Evolutionary conservation across 345 rosid genomes (phyloP).

Genomic region (Hibiscus tridactylites): DNA sequence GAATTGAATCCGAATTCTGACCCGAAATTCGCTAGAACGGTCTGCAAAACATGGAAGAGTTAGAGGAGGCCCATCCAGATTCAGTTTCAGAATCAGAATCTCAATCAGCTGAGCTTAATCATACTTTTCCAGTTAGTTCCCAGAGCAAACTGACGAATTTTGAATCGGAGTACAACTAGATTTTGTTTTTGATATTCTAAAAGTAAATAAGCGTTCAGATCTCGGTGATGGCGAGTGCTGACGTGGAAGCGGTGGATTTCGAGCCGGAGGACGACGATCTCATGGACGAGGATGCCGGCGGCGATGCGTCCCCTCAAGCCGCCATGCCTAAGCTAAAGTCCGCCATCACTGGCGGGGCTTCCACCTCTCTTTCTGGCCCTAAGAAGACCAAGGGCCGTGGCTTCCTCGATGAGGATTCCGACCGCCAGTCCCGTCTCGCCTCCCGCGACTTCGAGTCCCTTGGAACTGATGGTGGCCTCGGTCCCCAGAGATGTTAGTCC

Average conservation of each 20-base stretch:
- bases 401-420: constrained; percentile 63
- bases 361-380: constrained; percentile 26
- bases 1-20: no score
- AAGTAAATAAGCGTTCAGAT: background rate
- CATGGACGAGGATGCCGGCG: constrained; percentile 84
- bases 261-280: constrained; percentile 95
- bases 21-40: no score
- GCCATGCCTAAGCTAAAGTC: constrained; percentile 69
- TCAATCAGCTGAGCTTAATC: background rate
- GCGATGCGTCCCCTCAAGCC: constrained; percentile 59
- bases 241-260: constrained; percentile 81
- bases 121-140: no score
- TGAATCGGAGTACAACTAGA: background rate
- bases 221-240: constrained; percentile 57
- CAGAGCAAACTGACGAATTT: background rate
- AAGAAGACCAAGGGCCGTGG: constrained; percentile 94
- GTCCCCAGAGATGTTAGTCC: constrained; percentile 81
- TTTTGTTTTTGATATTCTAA: background rate
- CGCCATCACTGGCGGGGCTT: constrained; percentile 75
- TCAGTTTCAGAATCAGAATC: background rate
- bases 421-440: constrained; percentile 63
- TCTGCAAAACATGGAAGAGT: no score
- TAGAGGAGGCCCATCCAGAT: background rate
- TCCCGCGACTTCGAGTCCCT: constrained; percentile 84
- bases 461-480: constrained; percentile 71